Evolutionary conservation across 192 early-diverging fungal species (phyloP), one percentile per base, ranked within the genome.

Genomic region (Funneliformis geosporum): DNA sequence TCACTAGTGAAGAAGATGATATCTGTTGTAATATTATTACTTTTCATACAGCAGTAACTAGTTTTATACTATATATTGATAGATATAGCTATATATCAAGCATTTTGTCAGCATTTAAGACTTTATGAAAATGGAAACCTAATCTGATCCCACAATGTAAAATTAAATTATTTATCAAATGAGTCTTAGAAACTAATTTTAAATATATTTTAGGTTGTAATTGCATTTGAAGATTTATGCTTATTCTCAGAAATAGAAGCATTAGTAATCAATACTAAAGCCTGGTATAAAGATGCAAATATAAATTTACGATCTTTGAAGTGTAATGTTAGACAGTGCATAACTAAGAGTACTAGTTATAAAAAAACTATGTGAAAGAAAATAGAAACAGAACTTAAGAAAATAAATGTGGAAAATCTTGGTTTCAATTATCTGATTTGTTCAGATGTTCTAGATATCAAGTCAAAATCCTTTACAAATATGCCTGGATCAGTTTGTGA

Each of bases 211-310:
- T 42, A 71, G 69, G 69, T 71, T 0, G 69, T 10, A 71, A 71
- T 0, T 0, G 69, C 69, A 43, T 71, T 71, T 11, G 9, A 71
- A 71, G 69, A 71, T 39, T 44, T 71, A 44, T 71, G 40, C 1
- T 71, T 39, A 6, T 40, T 71, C 0, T 21, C 40, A 39, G 42
- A 14, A 44, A 71, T 70, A 39, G 44, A 71, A 44, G 69, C 9
- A 21, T n/a, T 71, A n/a, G 69, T 71, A n/a, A 71, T 71, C 44
- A 40, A 71, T 71, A n/a, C 12, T n/a, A 10, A 71, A 14, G n/a
- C 42, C 4, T 71, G 40, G 12, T 2, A 8, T 70, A 38, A 70
- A 18, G 68, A 70, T 42, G 12, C 12, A 8, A 70, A 70, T 70
- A 40, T 40, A n/a, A 71, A 71, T 71, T 71, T 71, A 42, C 0